A percentile compares a stretch with the other conserved stretches of the same genome.
phyloP scores from a whole-genome alignment of 1,139 yeast genomes.

The Candida mesenterica region DNA sequence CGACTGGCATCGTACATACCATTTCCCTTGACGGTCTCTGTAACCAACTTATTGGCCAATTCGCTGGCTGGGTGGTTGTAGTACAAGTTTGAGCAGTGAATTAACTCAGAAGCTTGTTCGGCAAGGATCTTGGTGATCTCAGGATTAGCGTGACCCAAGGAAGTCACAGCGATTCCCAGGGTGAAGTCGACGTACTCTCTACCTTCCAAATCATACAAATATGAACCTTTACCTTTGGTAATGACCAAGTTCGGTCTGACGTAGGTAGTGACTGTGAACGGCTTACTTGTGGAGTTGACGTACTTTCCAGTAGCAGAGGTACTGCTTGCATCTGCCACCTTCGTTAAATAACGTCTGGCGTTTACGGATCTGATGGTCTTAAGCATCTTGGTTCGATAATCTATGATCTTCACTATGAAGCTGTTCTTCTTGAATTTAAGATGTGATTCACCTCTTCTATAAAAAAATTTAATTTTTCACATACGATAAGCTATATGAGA shows the following conservation, averaged over 20 bases:
- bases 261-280: slow-evolving; percentile 77
- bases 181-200: slow-evolving; percentile 83
- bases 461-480: no score
- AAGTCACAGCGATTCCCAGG: slow-evolving; percentile 97
- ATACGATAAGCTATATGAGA: no score
- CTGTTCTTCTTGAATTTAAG: no score
- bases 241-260: slow-evolving; percentile 73
- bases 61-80: slow-evolving; percentile 84
- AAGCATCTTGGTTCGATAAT: slow-evolving; percentile 10
- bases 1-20: slow-evolving; percentile 79
- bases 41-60: slow-evolving; percentile 68
- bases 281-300: slow-evolving; percentile 36
- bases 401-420: neutral
- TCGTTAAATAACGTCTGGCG: slow-evolving; percentile 7
- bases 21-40: slow-evolving; percentile 63
- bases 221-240: slow-evolving; percentile 71
- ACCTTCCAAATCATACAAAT: slow-evolving; percentile 74
- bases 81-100: slow-evolving; percentile 85
- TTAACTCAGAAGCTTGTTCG: slow-evolving; percentile 69
- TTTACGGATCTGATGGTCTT: slow-evolving; percentile 7
- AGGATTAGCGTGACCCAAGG: slow-evolving; percentile 82
- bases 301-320: slow-evolving; percentile 30
- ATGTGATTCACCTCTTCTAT: no score
- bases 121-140: slow-evolving; percentile 66
- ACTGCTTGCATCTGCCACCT: slow-evolving; percentile 19